Evolutionary conservation across 2,329 filamentous ascomycete genomes (phyloP).

Genomic region (Cyphellophora attinorum): DNA sequence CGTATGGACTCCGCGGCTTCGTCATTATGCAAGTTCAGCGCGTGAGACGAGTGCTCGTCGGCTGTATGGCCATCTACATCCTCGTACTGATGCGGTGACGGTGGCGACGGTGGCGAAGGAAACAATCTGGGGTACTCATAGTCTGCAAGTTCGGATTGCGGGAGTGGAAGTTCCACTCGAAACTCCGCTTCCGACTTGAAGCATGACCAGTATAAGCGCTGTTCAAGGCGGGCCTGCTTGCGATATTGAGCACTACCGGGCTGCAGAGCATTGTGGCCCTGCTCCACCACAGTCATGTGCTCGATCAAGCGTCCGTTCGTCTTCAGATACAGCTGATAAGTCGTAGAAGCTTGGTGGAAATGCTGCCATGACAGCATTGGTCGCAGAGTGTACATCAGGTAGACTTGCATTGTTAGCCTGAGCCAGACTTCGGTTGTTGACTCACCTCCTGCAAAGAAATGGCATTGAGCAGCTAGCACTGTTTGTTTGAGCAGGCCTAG

Average conservation of each 20-base stretch:
- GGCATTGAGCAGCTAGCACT: conserved; percentile 27
- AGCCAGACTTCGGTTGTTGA: background rate
- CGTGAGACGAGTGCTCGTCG: background rate
- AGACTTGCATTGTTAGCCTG: conserved; percentile 8
- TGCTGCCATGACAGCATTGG: conserved; percentile 29
- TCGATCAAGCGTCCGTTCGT: conserved; percentile 11
- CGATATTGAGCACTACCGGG: conserved; percentile 6
- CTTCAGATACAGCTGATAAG: conserved; percentile 27
- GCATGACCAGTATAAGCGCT: conserved; percentile 34
- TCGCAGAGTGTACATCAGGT: conserved; percentile 31
- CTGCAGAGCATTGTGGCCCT: conserved; percentile 3
- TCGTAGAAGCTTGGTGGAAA: conserved; percentile 24
- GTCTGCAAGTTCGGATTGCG: conserved; percentile 26
- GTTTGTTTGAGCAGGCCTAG: conserved; percentile 21
- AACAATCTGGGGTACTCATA: conserved; percentile 26
- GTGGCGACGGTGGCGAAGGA: conserved; percentile 21
- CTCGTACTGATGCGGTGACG: conserved; percentile 1
- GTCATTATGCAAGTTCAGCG: background rate
- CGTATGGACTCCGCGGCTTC: conserved; percentile 9
- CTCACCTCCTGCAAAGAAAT: conserved; percentile 29
- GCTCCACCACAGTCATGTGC: conserved; percentile 2
- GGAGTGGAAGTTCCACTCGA: conserved; percentile 29
- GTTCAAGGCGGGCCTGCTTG: conserved; percentile 24
- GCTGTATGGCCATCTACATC: background rate
- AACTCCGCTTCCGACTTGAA: conserved; percentile 36